Conservation (phyloP, 2,329 filamentous ascomycete genomes). For the Talaromyces marneffei region DNA sequence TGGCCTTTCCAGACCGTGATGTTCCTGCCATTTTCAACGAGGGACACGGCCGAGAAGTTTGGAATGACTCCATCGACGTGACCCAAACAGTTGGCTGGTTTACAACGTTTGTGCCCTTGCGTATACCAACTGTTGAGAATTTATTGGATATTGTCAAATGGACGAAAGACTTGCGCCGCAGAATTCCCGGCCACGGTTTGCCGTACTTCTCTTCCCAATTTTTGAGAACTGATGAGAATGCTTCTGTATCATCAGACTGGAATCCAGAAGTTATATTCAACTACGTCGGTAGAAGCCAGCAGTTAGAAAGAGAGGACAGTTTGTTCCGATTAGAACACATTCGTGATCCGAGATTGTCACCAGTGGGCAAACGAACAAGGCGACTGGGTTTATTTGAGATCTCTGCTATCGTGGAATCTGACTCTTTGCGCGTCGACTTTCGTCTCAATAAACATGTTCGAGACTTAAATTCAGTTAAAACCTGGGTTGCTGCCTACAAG, state of each 20-base stretch:
- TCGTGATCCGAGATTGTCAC: neutral
- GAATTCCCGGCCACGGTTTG: neutral
- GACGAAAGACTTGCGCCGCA: neutral
- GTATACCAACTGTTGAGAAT: neutral
- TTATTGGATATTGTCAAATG: neutral
- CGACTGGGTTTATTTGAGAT: neutral
- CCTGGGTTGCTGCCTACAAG: too few relatives aligned
- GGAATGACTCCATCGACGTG: constrained; percentile 46
- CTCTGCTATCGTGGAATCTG: too few relatives aligned
- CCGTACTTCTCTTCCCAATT: too few relatives aligned
- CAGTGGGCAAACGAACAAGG: neutral
- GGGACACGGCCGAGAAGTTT: too few relatives aligned
- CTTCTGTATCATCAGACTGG: too few relatives aligned
- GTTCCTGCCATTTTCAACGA: constrained; percentile 46
- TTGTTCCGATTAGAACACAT: neutral
- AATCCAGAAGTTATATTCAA: constrained; percentile 1
- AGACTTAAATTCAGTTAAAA: too few relatives aligned
- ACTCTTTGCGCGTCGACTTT: too few relatives aligned
- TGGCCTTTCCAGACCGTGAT: constrained; percentile 49
- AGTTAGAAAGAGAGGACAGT: neutral
- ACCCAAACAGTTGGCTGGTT: constrained; percentile 28
- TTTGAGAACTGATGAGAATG: neutral
- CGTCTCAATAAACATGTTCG: too few relatives aligned
- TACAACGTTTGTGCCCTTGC: neutral
- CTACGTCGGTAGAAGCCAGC: constrained; percentile 4